Evolutionary conservation across 805 yeast genomes (phyloP), one percentile per base, ranked within the genome.

Genomic region (Candida loeiensis): DNA sequence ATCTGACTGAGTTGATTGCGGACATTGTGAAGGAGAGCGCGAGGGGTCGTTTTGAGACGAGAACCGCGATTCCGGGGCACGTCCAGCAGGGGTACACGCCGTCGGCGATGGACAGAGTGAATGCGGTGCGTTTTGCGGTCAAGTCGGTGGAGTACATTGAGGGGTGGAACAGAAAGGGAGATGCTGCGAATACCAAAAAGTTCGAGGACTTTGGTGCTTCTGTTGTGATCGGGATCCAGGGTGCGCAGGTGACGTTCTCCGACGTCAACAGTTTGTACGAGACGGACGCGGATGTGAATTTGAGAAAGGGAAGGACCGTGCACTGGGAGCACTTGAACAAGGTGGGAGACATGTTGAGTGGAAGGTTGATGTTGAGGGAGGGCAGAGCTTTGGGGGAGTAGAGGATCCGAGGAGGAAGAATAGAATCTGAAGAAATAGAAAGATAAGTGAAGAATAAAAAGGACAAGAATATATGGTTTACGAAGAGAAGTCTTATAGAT

Each of bases 41-140:
- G 20, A 64, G 73, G 15, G 82, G 83, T 24, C 71, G 77, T 51
- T 85, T 82, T 49, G 91, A 85, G 51, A 79, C 87, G 16, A 80
- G 82, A 59, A 79, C 90, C 5, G 93, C 93, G 9, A 72, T 82
- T 40, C 95, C 95, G 17, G 93, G 95, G 16, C 95, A 85, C 56
- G 90, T 85, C 22, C 93, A 85, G 64, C 95, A 85, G 59, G 95
- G 95, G 56, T 81, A 80, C 37, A 64, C 78, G 21, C 93, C 95
- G 41, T 76, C 87, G 0, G 76, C 90, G 22, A 81, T 82, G 59
- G 95, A 85, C 59, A 71, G 95, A 65, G 79, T 84, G 1, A 71
- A 80, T 53, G 90, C 87, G 5, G 77, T 84, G 3, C 75, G 87
- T 56, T 77, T 80, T 46, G 83, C 89, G 0, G 74, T 83, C 38